Conservation (phyloP, 1,284 basidiomycete genomes). For the Ceratobasidium sp. region DNA sequence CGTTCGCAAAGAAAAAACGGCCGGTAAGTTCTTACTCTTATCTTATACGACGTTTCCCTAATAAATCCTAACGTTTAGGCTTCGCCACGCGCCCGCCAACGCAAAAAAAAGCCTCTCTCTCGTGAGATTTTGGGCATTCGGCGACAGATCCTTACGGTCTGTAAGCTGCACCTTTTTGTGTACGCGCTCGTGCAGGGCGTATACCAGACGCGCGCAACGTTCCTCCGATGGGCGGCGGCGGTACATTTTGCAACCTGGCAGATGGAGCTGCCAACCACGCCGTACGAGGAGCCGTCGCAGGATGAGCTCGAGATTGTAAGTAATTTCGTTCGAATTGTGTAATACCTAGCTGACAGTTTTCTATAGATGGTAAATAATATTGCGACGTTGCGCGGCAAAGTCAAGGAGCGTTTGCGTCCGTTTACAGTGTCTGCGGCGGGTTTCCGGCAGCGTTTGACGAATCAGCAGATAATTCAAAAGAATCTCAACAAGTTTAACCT, state of each 20-base stretch:
- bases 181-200: conserved; percentile 1
- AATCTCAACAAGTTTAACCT: conserved; percentile 2
- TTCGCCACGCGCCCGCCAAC: background rate
- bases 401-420: background rate
- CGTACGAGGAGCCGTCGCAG: background rate
- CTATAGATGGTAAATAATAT: conserved; percentile 13
- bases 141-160: conserved; percentile 1
- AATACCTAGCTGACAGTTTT: background rate
- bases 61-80: too few relatives aligned
- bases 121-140: conserved; percentile 5
- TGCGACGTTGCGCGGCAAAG: conserved; percentile 22
- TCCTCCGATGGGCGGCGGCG: background rate
- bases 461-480: conserved; percentile 1
- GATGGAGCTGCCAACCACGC: background rate
- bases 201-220: conserved; percentile 9
- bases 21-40: too few relatives aligned
- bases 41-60: too few relatives aligned
- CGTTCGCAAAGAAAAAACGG: too few relatives aligned
- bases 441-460: background rate
- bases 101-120: conserved; percentile 33
- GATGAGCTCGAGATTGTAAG: conserved; percentile 19
- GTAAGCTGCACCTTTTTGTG: conserved; percentile 24
- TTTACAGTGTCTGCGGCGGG: background rate
- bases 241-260: conserved; percentile 22
- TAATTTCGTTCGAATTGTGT: background rate